phyloP scores from a whole-genome alignment of 73 alveolate genomes.

The Durusdinium trenchii region DNA sequence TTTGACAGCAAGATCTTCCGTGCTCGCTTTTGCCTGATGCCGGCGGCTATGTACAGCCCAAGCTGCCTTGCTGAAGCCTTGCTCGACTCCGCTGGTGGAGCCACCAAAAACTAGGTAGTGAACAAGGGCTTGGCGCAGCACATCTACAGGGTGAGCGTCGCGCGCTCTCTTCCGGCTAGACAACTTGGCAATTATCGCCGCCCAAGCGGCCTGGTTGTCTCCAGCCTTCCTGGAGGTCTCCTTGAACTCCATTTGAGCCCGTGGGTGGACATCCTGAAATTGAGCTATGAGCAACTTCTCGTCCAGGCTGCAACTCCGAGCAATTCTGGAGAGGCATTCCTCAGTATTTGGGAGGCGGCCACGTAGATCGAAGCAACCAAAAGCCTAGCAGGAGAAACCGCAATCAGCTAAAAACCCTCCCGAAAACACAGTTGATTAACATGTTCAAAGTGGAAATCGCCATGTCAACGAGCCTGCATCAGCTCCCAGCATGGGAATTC shows the following conservation, averaged over 20 bases:
- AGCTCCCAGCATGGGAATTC: conserved; percentile 20
- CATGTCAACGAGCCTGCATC: too few species aligned
- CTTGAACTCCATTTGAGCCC: not conserved
- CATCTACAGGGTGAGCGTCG: not conserved
- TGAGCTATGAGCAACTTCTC: not conserved
- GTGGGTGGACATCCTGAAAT: not conserved
- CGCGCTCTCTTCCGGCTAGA: not conserved
- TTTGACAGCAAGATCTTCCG: not conserved
- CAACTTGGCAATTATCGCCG: not conserved
- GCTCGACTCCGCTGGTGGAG: not conserved
- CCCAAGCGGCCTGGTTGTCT: not conserved
- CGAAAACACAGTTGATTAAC: too few species aligned
- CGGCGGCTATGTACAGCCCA: not conserved
- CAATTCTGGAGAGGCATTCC: not conserved
- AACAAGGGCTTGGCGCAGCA: not conserved
- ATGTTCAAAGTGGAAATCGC: too few species aligned
- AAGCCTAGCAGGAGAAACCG: too few species aligned
- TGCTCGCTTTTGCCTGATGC: not conserved
- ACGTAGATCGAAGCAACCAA: not conserved
- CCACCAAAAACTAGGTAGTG: not conserved
- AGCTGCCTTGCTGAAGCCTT: conserved; percentile 1
- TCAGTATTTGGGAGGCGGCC: not conserved
- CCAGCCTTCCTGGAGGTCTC: not conserved
- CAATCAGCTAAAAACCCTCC: too few species aligned
- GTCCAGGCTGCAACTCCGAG: not conserved